phyloP scores from a whole-genome alignment of 73 alveolate genomes.

The Uronychia setigera region DNA sequence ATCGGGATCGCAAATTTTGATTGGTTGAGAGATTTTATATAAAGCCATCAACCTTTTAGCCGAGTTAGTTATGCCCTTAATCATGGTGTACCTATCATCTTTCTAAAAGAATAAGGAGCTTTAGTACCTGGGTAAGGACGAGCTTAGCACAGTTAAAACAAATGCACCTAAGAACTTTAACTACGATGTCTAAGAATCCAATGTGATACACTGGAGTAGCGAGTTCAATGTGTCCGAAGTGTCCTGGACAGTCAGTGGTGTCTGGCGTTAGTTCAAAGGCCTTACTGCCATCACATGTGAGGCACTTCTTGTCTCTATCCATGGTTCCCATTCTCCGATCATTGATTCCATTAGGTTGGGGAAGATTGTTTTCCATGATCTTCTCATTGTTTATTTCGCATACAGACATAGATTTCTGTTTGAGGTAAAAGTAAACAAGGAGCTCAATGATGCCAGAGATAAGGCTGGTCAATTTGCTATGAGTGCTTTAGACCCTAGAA shows the following conservation, averaged over 20 bases:
- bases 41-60: slow-evolving; percentile 69
- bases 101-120: not conserved
- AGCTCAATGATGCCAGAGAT: slow-evolving; percentile 95
- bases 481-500: slow-evolving; percentile 81
- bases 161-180: slow-evolving; percentile 85
- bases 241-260: slow-evolving; percentile 95
- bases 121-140: slow-evolving; percentile 43
- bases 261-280: slow-evolving; percentile 14
- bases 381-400: slow-evolving; percentile 57
- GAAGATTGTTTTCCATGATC: slow-evolving; percentile 74
- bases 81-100: slow-evolving; percentile 59
- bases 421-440: slow-evolving; percentile 91
- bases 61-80: slow-evolving; percentile 71
- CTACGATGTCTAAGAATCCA: slow-evolving; percentile 81
- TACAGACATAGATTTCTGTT: slow-evolving; percentile 71
- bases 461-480: slow-evolving; percentile 93
- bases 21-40: slow-evolving; percentile 73
- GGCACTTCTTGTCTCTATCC: slow-evolving; percentile 78
- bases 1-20: slow-evolving; percentile 62
- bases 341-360: slow-evolving; percentile 88
- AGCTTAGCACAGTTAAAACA: slow-evolving; percentile 86
- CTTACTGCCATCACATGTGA: slow-evolving; percentile 86
- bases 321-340: slow-evolving; percentile 94
- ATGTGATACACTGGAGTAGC: slow-evolving; percentile 90
- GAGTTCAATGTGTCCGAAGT: slow-evolving; percentile 92